Base-by-base conservation (phyloP, 108 stramenopile genomes). In the Nannochloropsis gaditana region DNA sequence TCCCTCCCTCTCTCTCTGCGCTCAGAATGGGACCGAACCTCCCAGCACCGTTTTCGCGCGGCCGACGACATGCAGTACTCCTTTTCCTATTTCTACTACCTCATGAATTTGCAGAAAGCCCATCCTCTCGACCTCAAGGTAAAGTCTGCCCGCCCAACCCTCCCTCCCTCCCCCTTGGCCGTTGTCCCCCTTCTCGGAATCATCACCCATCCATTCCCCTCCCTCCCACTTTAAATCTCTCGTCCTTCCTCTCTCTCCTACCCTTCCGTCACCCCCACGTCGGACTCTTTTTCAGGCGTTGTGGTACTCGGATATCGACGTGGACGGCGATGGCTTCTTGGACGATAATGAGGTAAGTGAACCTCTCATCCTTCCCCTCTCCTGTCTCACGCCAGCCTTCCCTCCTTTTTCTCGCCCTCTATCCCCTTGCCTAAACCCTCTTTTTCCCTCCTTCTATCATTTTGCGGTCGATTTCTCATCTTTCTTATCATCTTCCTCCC, bases 11-110 rank as follows among this genome's bases (percentile, higher is more conserved):
- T 15, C 47, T 50, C 47, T 15, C 1, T 50, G 11, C 47, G 10
- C 1, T 50, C 47, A 50, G 89, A 85, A 50, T 91, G 89, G 83
- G 21, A 84, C 11, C 9, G 42, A 31, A 92, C 92, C 10, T 85
- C 87, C 9, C 9, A 5, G 9, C 84, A 89, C 43, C 84, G 90
- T 5, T 92, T 92, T 42, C 89, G 92, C 19, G 19, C 45, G 17
- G 9, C 80, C 9, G n/a, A 90, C 21, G 92, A 92, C 83, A 83
- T 91, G 85, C 92, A 92, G 82, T 92, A 87, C 82, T 86, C 90
- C 2, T 92, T 92, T 21, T 31, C 87, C 21, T 92, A 90, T 85
- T 88, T 90, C 82, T 90, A 90, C 83, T 92, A 86, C 81, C 41
- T 92, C 31, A 90, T 87, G 21, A 84, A 90, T 31, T 10, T 80